phyloP scores from a whole-genome alignment of 352 stramenopile species.

The Pythium aristosporum region DNA sequence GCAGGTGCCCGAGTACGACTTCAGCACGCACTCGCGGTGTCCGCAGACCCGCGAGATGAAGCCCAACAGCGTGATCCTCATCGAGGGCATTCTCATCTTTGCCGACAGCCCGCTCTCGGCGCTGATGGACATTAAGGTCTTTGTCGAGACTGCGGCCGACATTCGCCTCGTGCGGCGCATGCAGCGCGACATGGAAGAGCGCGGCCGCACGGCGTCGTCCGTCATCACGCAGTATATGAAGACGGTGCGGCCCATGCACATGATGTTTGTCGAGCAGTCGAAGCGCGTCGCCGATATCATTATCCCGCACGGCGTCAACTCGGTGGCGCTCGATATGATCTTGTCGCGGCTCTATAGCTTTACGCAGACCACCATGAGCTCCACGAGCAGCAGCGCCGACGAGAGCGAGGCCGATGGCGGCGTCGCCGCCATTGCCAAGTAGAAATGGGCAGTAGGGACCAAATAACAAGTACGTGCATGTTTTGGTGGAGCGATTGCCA shows the following conservation, averaged over 20 bases:
- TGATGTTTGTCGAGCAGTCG: slow-evolving; percentile 97
- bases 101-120: slow-evolving; percentile 85
- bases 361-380: slow-evolving; percentile 44
- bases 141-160: slow-evolving; percentile 95
- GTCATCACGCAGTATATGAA: slow-evolving; percentile 97
- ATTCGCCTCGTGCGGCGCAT: slow-evolving; percentile 94
- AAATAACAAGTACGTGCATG: slow-evolving; percentile 8
- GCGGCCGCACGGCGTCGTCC: slow-evolving; percentile 90
- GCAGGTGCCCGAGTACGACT: slow-evolving; percentile 94
- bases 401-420: slow-evolving; percentile 29
- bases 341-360: slow-evolving; percentile 88
- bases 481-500: not conserved
- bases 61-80: slow-evolving; percentile 92
- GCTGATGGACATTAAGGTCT: slow-evolving; percentile 97
- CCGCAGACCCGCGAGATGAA: slow-evolving; percentile 75
- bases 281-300: slow-evolving; percentile 95
- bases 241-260: slow-evolving; percentile 98
- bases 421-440: not conserved
- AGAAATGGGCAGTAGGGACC: not conserved
- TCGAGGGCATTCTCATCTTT: slow-evolving; percentile 98
- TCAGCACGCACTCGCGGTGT: slow-evolving; percentile 91
- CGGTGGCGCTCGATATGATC: slow-evolving; percentile 93
- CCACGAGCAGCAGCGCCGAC: slow-evolving; percentile 49
- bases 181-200: slow-evolving; percentile 93
- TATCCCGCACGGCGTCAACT: slow-evolving; percentile 93